Evolutionary conservation across 306 rosid genomes (phyloP), one percentile per base, ranked within the genome.

Genomic region (Nissolia schottii): DNA sequence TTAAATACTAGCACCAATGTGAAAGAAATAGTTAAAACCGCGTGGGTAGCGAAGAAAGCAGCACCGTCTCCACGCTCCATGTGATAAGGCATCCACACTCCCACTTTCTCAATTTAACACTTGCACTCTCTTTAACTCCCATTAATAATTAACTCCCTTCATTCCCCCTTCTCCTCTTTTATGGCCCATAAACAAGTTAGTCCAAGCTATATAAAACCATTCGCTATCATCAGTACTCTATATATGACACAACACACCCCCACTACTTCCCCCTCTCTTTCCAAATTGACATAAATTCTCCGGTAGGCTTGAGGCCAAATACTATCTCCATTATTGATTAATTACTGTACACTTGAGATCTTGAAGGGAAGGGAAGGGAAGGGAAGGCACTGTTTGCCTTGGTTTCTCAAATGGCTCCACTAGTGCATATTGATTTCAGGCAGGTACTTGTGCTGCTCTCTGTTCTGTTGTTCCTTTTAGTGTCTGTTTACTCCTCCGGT

Each of bases 371-470:
- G n/a, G n/a, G n/a, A n/a, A n/a, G n/a, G n/a, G n/a, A n/a, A n/a
- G n/a, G n/a, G n/a, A n/a, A n/a, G n/a, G n/a, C n/a, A n/a, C n/a
- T n/a, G n/a, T 13, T 1, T 18, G 22, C 9, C 58, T 78, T 49
- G 63, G 23, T 46, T 81, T 74, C 84, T 68, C 45, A 32, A 87
- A 94, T 94, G 97, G 88, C 91, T 88, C 89, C 84, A 80, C 79
- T 48, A 13, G 0, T 65, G 71, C 67, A 75, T 83, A 32, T 63
- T 57, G 18, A 73, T 64, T 14, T 13, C 78, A 79, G 68, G 74
- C 85, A 78, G 78, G 78, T 87, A 37, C 64, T 85, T 29, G n/a
- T n/a, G n/a, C 11, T 86, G 11, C 40, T 89, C 53, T 80, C 64
- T 64, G 58, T 86, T 66, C 55, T 82, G 10, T 63, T 71, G 24